Conservation (phyloP, 805 yeast species). For the Metschnikowia continentalis region DNA sequence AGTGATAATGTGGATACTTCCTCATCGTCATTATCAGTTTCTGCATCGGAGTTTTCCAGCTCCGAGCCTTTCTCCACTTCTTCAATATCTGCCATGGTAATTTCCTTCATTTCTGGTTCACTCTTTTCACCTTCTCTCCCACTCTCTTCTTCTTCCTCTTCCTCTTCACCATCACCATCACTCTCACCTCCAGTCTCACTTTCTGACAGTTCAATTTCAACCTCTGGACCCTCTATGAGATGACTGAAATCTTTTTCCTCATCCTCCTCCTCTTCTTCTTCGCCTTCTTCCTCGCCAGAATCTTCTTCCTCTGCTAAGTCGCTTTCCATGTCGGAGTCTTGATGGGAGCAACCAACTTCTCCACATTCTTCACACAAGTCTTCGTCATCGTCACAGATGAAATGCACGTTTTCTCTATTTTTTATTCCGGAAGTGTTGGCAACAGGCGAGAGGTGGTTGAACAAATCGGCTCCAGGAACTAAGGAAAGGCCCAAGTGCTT, state of each 20-base stretch:
- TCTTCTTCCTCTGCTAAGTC: slow-evolving; percentile 13
- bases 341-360: slow-evolving; percentile 16
- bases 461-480: slow-evolving; percentile 89
- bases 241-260: slow-evolving; percentile 8
- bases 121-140: slow-evolving; percentile 4
- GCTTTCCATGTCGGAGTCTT: slow-evolving; percentile 9
- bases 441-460: slow-evolving; percentile 60
- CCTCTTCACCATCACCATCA: slow-evolving; percentile 17
- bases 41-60: slow-evolving; percentile 18
- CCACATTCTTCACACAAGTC: slow-evolving; percentile 17
- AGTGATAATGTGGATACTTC: slow-evolving; percentile 18
- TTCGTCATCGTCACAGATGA: slow-evolving; percentile 22
- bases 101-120: slow-evolving; percentile 15
- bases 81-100: slow-evolving; percentile 28
- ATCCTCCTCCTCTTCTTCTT: neutral
- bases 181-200: slow-evolving; percentile 20
- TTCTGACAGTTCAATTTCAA: slow-evolving; percentile 13
- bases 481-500: slow-evolving; percentile 66
- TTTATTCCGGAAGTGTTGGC: slow-evolving; percentile 11
- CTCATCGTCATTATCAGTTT: slow-evolving; percentile 19
- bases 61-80: slow-evolving; percentile 20
- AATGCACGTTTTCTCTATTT: slow-evolving; percentile 47
- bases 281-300: neutral
- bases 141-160: slow-evolving; percentile 16
- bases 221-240: slow-evolving; percentile 8